A percentile compares a stretch with the other conserved stretches of the same genome.
phyloP scores from a whole-genome alignment of 2,329 filamentous ascomycete genomes.

The Penicillium sumatraense region DNA sequence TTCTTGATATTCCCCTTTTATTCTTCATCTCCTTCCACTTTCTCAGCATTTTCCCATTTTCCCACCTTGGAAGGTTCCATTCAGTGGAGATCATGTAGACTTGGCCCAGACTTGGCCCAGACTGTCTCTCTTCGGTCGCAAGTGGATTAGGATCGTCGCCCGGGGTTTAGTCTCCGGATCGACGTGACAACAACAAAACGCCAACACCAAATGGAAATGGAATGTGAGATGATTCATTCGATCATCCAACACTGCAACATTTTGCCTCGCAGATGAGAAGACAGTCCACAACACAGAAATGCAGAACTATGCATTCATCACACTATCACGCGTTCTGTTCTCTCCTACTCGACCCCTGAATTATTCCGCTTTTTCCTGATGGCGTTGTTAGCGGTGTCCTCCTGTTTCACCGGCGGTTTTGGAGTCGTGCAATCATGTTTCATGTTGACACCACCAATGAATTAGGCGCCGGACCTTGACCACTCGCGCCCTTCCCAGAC shows the following conservation, averaged over 20 bases:
- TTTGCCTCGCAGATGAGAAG: neutral
- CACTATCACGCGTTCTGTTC: no score
- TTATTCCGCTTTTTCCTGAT: neutral
- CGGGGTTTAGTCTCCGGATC: constrained; percentile 6
- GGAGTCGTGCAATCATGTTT: constrained; percentile 8
- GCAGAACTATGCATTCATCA: no score
- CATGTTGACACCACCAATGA: constrained; percentile 11
- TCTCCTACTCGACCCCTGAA: no score
- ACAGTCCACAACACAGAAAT: neutral
- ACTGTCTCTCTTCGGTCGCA: neutral
- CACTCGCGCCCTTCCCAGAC: constrained; percentile 1
- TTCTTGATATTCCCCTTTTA: no score
- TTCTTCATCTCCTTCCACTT: no score
- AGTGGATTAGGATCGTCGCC: neutral
- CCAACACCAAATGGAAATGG: no score
- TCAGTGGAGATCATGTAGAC: no score
- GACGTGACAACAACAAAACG: constrained; percentile 9
- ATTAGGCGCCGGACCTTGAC: constrained; percentile 10
- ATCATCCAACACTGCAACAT: neutral
- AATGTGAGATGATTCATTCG: constrained; percentile 11
- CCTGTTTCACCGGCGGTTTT: constrained; percentile 15
- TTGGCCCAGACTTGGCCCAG: neutral
- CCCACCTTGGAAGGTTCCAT: neutral
- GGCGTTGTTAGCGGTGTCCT: neutral
- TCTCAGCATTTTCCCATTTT: no score